phyloP scores from a whole-genome alignment of 352 stramenopile genomes.

The Phytopythium helicoides region DNA sequence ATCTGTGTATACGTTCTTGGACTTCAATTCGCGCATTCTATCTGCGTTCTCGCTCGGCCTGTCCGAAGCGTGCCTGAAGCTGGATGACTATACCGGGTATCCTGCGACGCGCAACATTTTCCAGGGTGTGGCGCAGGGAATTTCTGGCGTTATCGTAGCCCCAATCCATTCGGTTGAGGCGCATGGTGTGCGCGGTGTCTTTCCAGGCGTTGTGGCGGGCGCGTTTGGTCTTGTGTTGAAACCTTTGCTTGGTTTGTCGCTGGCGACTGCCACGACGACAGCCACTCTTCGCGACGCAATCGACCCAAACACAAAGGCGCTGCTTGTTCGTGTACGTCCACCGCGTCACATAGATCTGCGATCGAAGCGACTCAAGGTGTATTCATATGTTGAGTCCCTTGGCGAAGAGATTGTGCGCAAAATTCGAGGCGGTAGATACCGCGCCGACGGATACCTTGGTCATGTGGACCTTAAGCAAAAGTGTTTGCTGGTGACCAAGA shows the following conservation, averaged over 20 bases:
- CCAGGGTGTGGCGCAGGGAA: slow-evolving; percentile 81
- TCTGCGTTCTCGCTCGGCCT: slow-evolving; percentile 76
- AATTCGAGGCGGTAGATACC: slow-evolving; percentile 73
- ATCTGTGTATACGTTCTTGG: slow-evolving; percentile 83
- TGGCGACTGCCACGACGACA: slow-evolving; percentile 69
- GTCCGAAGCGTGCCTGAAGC: slow-evolving; percentile 80
- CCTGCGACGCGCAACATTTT: slow-evolving; percentile 84
- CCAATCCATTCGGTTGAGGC: slow-evolving; percentile 83
- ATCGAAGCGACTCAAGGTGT: slow-evolving; percentile 78
- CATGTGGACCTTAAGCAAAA: slow-evolving; percentile 84
- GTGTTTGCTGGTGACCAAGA: slow-evolving; percentile 81
- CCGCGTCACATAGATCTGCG: slow-evolving; percentile 80
- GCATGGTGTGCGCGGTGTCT: slow-evolving; percentile 68
- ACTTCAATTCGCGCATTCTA: slow-evolving; percentile 88
- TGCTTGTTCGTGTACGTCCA: slow-evolving; percentile 72
- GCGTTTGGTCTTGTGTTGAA: slow-evolving; percentile 83
- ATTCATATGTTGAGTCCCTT: slow-evolving; percentile 87
- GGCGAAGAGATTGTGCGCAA: slow-evolving; percentile 86
- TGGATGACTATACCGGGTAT: slow-evolving; percentile 89
- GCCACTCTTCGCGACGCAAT: slow-evolving; percentile 76
- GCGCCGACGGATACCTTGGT: slow-evolving; percentile 75
- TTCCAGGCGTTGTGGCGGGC: slow-evolving; percentile 76
- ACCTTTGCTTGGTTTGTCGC: slow-evolving; percentile 70
- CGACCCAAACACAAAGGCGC: slow-evolving; percentile 75
- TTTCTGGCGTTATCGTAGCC: slow-evolving; percentile 80